These are phyloP conservation scores for Pascua sp. DNA, from an alignment of 1,284 basidiomycete genomes.

Conservation along the genomic window DNA sequence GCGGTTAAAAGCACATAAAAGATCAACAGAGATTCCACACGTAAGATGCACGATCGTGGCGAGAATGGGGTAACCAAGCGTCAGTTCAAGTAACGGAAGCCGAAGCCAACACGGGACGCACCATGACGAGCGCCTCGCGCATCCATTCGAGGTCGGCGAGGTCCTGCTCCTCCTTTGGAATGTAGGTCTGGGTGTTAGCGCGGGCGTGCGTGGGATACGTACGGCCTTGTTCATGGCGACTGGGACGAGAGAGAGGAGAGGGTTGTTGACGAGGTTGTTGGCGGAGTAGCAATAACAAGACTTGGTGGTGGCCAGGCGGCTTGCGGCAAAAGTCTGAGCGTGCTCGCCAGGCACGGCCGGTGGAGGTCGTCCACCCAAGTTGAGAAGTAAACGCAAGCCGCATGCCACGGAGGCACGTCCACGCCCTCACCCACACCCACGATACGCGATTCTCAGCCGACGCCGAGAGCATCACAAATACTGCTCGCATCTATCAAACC, in stretches of 20 bases:
- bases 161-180: conserved; percentile 43
- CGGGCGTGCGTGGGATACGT: not conserved
- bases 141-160: conserved; percentile 47
- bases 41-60: not conserved
- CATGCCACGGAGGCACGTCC: not conserved
- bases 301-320: not conserved
- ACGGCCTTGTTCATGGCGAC: conserved; percentile 16
- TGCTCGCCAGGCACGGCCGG: not conserved
- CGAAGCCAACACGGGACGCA: conserved; percentile 12
- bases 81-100: not conserved
- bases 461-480: not conserved
- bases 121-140: conserved; percentile 48
- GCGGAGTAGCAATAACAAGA: not conserved
- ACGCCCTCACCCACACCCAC: not conserved
- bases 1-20: not conserved
- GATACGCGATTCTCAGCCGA: not conserved
- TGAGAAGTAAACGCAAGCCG: not conserved
- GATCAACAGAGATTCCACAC: not conserved
- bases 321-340: not conserved
- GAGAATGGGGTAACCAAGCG: not conserved
- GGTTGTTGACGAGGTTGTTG: not conserved
- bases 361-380: conserved; percentile 2
- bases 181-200: conserved; percentile 30
- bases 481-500: not conserved
- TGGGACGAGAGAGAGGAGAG: not conserved